These are phyloP conservation scores for Cryptococcus amylolentus DNA, from an alignment of 1,284 basidiomycete genomes.

Conservation along the genomic window DNA sequence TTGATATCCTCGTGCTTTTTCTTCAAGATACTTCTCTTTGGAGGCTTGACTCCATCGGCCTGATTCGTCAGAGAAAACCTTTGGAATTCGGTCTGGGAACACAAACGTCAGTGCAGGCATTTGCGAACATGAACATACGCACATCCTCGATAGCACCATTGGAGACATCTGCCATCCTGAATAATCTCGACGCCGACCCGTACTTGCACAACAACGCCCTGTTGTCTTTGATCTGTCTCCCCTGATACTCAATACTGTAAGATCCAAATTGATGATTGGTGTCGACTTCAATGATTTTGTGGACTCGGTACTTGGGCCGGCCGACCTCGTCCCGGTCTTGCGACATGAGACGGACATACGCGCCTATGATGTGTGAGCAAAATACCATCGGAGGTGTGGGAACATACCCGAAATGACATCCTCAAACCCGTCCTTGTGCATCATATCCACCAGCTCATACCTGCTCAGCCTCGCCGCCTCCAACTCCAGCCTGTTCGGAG, in stretches of 20 bases:
- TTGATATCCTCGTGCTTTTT: conserved; percentile 63
- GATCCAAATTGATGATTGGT: conserved; percentile 41
- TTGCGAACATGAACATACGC: conserved; percentile 31
- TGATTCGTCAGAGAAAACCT: conserved; percentile 57
- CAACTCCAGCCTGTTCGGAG: conserved; percentile 61
- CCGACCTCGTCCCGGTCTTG: conserved; percentile 56
- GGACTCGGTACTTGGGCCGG: conserved; percentile 72
- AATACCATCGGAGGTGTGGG: not conserved
- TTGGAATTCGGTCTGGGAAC: conserved; percentile 65
- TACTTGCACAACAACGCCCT: conserved; percentile 67
- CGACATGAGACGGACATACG: conserved; percentile 75
- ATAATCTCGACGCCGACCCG: conserved; percentile 60
- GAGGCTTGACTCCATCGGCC: conserved; percentile 61
- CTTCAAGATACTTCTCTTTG: conserved; percentile 62
- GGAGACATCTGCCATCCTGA: conserved; percentile 75
- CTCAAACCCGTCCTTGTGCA: conserved; percentile 31
- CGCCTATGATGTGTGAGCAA: conserved; percentile 53
- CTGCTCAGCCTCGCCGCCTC: conserved; percentile 72
- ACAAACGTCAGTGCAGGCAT: not conserved
- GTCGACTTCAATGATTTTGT: conserved; percentile 58
- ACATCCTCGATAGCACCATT: conserved; percentile 64
- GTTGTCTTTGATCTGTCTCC: conserved; percentile 52
- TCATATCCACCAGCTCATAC: conserved; percentile 63
- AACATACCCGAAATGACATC: conserved; percentile 26
- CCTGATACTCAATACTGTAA: conserved; percentile 69